Evolutionary conservation across 2,329 filamentous ascomycete species (phyloP), one percentile per base, ranked within the genome.

Genomic region (Delphinella strobiligena): DNA sequence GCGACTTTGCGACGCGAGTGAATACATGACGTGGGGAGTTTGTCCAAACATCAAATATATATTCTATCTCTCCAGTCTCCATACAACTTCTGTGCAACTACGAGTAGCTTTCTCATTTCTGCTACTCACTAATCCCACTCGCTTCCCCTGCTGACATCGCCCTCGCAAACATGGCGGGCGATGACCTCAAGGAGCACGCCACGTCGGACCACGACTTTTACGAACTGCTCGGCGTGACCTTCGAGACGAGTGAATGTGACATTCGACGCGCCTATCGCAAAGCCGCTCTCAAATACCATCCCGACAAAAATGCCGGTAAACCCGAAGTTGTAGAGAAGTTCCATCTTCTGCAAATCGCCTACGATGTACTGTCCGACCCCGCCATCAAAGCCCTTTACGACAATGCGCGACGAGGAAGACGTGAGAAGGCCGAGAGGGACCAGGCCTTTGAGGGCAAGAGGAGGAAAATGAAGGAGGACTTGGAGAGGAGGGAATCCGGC

Each of bases 241-340:
- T 76, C 15, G 71, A 78, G 14, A 75, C 80, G 1, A 63, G 71
- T 15, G 79, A 81, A 41, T 64, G 75, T n/a, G 81, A 87, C 46
- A 80, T 93, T 52, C 80, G 84, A 47, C 78, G 82, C 49, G 86
- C 85, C 33, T 95, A 89, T 69, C 77, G 86, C 43, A 83, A 84
- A 52, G 79, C 80, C 19, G 86, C 86, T 3, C 69, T 94, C n/a
- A 86, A 85, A 54, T 86, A 88, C 66, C 89, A 96, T 60, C 89
- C 89, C 1, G 89, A 96, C 70, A 94, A 95, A 64, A 79, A 88
- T 40, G 75, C 79, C 47, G 76, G 74, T 38, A 56, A 66, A 43
- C 61, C 64, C 4, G 63, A 64, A 51, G 85, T 91, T 49, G 71
- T 84, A 34, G 78, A 80, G 41, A 83, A 82, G 53, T 96, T 93